Base-by-base conservation (phyloP, 2,329 filamentous ascomycete genomes). In the Pseudopithomyces chartarum region DNA sequence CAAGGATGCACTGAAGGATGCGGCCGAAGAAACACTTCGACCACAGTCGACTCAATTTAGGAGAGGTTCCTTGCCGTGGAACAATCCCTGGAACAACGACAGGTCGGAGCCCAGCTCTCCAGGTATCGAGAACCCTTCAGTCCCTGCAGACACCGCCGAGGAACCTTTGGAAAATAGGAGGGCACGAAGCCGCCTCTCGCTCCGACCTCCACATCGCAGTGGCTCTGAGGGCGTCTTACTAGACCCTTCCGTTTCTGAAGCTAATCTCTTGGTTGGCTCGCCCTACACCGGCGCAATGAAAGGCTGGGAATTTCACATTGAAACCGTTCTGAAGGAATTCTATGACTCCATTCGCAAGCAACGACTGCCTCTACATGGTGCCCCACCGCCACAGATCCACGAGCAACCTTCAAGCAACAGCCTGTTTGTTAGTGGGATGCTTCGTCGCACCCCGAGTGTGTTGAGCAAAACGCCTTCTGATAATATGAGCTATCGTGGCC, bases 381-480 rank as follows among this genome's bases (percentile, higher is more conserved):
- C 87, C 11, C 55, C 45, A 81, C 85, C 83, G 67, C 70, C 79
- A 66, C 73, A 76, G 59, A 69, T 69, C 64, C 58, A 73, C 60
- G 81, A 82, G 2, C 83, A 85, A 50, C 66, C 74, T 46, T 73
- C 79, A 4, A 78, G 78, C 15, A 87, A 83, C 69, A 86, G 84
- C 48, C 82, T 97, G 26, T 88, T 92, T 2, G 89, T 93, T 12
- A 77, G 78, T 29, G 84, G 84, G 55, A 87, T 91, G 79, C 82
- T 98, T 43, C 92, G 92, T 71, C 88, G 95, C 44, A 92, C 87
- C 40, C 94, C 94, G 0, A 97, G 93, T 70, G 91, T 95, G 6
- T 82, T 98, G 57, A 97, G 93, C 81, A 97, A 96, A 77, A 87
- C 92, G 29, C 92, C 92, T 0, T 98, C 95, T 0, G 95, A 98